A percentile compares a stretch with the other conserved stretches of the same genome.
These are phyloP conservation scores for Ramichloridium luteum DNA, from an alignment of 2,329 filamentous ascomycete genomes.

Conservation along the genomic window DNA sequence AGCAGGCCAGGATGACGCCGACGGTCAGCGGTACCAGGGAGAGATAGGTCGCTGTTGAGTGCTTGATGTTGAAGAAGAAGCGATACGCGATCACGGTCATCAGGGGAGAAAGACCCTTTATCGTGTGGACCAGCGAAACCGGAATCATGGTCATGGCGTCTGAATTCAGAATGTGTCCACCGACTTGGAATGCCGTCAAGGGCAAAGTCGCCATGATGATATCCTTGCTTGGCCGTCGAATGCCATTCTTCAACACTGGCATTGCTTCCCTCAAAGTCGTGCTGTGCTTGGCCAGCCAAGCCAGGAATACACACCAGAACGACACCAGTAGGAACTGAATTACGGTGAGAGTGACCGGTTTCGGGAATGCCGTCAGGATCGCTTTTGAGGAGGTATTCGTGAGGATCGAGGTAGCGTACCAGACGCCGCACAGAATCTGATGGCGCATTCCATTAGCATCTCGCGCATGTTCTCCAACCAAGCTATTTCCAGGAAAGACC, in stretches of 20 bases:
- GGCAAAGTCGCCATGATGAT: slow-evolving; percentile 83
- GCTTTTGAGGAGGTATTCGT: slow-evolving; percentile 98
- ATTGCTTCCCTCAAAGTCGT: slow-evolving; percentile 58
- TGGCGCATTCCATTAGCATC: too few relatives aligned
- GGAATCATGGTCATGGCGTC: slow-evolving; percentile 90
- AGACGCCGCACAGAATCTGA: slow-evolving; percentile 71
- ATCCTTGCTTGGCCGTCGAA: slow-evolving; percentile 67
- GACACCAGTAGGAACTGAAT: slow-evolving; percentile 91
- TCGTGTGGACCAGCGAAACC: slow-evolving; percentile 93
- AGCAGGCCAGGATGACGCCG: slow-evolving; percentile 94
- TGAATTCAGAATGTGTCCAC: slow-evolving; percentile 84
- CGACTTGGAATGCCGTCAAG: slow-evolving; percentile 82
- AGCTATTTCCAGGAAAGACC: slow-evolving; percentile 21
- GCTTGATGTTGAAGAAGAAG: slow-evolving; percentile 75
- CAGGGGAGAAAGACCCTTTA: slow-evolving; percentile 90
- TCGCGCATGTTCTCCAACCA: too few relatives aligned
- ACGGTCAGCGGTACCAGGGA: slow-evolving; percentile 66
- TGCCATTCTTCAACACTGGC: slow-evolving; percentile 71
- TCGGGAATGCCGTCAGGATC: slow-evolving; percentile 82
- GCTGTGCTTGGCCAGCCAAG: slow-evolving; percentile 61
- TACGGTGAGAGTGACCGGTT: slow-evolving; percentile 81
- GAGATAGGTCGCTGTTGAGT: slow-evolving; percentile 75
- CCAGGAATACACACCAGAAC: slow-evolving; percentile 69
- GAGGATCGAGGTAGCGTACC: slow-evolving; percentile 90
- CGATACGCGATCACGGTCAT: slow-evolving; percentile 93